These are phyloP conservation scores for Lactifluus rugatus DNA, from an alignment of 768 basidiomycete genomes.

Conservation along the genomic window DNA sequence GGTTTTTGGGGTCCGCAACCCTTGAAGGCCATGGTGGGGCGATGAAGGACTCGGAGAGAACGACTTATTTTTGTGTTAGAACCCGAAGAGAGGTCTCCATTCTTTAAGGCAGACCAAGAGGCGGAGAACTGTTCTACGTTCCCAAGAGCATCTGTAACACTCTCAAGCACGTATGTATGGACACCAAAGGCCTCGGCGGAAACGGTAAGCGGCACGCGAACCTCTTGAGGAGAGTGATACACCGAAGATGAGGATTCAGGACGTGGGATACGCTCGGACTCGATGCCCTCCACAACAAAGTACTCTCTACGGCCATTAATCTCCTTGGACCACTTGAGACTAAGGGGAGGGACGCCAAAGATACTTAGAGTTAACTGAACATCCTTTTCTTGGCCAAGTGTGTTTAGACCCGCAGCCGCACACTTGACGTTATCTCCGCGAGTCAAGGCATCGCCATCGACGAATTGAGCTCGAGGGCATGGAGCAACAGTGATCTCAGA, in stretches of 20 bases:
- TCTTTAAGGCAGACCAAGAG: constrained; percentile 12
- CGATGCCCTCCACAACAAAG: constrained; percentile 79
- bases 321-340: constrained; percentile 65
- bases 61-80: constrained; percentile 42
- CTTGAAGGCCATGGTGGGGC: constrained; percentile 63
- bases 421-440: constrained; percentile 46
- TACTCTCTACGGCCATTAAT: constrained; percentile 56
- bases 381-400: constrained; percentile 47
- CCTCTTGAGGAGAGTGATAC: constrained; percentile 38
- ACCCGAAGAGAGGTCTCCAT: constrained; percentile 20
- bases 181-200: constrained; percentile 54
- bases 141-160: constrained; percentile 73
- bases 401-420: constrained; percentile 27
- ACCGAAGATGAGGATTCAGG: constrained; percentile 21
- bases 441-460: constrained; percentile 33
- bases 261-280: constrained; percentile 38
- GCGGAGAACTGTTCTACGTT: constrained; percentile 36
- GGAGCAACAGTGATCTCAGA: constrained; percentile 65
- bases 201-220: constrained; percentile 61
- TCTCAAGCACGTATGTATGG: constrained; percentile 67
- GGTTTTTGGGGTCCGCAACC: constrained; percentile 65
- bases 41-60: constrained; percentile 59
- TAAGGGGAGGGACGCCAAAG: constrained; percentile 66
- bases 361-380: constrained; percentile 54
- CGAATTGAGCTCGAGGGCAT: constrained; percentile 70